Evolutionary conservation across 371 early-diverging fungal genomes (phyloP).

Genomic region (Circinella umbellata): DNA sequence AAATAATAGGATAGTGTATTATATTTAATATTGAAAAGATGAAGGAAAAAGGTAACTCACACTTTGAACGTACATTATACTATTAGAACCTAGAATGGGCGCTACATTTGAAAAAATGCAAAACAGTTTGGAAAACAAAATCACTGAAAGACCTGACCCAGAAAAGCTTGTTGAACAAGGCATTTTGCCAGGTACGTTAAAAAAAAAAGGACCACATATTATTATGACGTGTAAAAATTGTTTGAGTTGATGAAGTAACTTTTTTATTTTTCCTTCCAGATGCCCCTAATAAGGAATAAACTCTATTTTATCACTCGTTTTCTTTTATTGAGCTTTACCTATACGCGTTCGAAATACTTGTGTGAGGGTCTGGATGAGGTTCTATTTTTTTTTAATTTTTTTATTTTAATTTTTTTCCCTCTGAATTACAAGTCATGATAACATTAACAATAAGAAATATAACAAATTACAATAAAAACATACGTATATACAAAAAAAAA

Average conservation of each 20-base stretch:
- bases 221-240: background rate
- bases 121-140: conserved; percentile 59
- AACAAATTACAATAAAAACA: background rate
- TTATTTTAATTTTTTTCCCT: background rate
- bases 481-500: background rate
- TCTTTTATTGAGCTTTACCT: no score
- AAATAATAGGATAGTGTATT: no score
- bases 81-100: conserved; percentile 49
- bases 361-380: background rate
- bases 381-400: background rate
- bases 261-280: background rate
- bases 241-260: background rate
- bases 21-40: no score
- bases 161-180: conserved; percentile 61
- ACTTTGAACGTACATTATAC: background rate
- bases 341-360: no score
- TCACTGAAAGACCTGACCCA: conserved; percentile 63
- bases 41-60: conserved; percentile 26
- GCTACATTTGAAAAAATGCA: conserved; percentile 63
- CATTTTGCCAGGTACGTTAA: conserved; percentile 48
- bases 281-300: background rate
- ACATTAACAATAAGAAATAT: background rate
- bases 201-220: background rate
- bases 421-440: no score
- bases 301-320: background rate